Evolutionary conservation across 768 basidiomycete species (phyloP).

Genomic region (Piloderma croceum): DNA sequence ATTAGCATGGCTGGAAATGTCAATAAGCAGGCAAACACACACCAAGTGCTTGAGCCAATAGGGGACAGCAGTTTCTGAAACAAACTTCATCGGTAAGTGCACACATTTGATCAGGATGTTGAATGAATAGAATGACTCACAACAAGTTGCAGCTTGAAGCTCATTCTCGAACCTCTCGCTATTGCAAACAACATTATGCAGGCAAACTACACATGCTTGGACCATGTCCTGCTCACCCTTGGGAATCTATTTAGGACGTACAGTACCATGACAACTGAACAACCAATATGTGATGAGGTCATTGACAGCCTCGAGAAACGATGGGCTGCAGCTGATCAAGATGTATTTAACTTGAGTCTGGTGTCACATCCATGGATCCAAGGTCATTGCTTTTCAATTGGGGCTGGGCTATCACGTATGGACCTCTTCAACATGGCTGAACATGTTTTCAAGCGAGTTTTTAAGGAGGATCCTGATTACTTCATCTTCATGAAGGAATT

Average conservation of each 20-base stretch:
- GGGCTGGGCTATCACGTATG: not conserved
- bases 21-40: slow-evolving; percentile 1
- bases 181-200: slow-evolving; percentile 22
- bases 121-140: too few species aligned
- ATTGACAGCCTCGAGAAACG: slow-evolving; percentile 11
- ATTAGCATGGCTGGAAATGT: too few species aligned
- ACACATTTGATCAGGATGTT: too few species aligned
- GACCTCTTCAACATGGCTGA: slow-evolving; percentile 2
- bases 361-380: slow-evolving; percentile 9
- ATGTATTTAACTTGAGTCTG: slow-evolving; percentile 7
- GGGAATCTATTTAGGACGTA: slow-evolving; percentile 18
- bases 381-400: slow-evolving; percentile 1
- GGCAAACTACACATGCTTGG: slow-evolving; percentile 15
- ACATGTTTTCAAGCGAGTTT: not conserved
- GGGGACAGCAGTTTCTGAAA: slow-evolving; percentile 8
- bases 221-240: slow-evolving; percentile 21
- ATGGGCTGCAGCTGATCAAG: slow-evolving; percentile 9
- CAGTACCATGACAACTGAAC: not conserved
- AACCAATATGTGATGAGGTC: not conserved
- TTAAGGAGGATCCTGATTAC: slow-evolving; percentile 1
- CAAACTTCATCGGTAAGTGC: slow-evolving; percentile 7
- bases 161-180: slow-evolving; percentile 25
- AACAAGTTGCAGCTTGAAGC: slow-evolving; percentile 12
- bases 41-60: slow-evolving; percentile 2
- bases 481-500: slow-evolving; percentile 5